Percentiles rank a stretch among this genome's conserved stretches.
Conservation (phyloP, 768 basidiomycete species). For the Mycena vulgaris region DNA sequence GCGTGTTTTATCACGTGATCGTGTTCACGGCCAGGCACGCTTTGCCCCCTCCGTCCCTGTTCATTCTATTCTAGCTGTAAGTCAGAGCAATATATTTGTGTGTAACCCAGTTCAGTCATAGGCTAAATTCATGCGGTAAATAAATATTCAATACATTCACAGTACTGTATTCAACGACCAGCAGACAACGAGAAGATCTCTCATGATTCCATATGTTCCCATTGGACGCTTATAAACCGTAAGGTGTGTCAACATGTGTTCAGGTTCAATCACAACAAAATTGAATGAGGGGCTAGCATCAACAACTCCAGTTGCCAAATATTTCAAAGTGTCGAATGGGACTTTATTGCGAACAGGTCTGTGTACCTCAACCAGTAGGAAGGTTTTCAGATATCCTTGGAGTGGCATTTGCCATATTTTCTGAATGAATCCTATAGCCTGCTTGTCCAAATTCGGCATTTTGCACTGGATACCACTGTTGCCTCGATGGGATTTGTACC, state of each 20-base stretch:
- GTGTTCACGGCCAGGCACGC: no score
- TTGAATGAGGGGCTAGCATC: neutral
- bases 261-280: neutral
- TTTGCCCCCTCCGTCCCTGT: no score
- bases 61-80: no score
- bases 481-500: neutral
- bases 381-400: neutral
- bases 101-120: no score
- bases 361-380: neutral
- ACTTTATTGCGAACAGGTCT: neutral
- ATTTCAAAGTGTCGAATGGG: neutral
- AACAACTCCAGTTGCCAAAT: neutral
- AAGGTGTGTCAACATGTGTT: constrained; percentile 2
- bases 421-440: neutral
- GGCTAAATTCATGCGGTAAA: no score
- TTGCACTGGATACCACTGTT: constrained; percentile 19
- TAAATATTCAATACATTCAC: no score
- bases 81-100: no score
- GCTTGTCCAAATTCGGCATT: neutral
- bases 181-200: neutral
- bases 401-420: constrained; percentile 17
- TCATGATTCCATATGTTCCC: neutral
- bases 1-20: no score
- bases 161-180: neutral
- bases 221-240: neutral